A percentile compares a stretch with the other conserved stretches of the same genome.
Evolutionary conservation across 2,329 filamentous ascomycete species (phyloP).

Genomic region (Pestalotiopsis sp.): DNA sequence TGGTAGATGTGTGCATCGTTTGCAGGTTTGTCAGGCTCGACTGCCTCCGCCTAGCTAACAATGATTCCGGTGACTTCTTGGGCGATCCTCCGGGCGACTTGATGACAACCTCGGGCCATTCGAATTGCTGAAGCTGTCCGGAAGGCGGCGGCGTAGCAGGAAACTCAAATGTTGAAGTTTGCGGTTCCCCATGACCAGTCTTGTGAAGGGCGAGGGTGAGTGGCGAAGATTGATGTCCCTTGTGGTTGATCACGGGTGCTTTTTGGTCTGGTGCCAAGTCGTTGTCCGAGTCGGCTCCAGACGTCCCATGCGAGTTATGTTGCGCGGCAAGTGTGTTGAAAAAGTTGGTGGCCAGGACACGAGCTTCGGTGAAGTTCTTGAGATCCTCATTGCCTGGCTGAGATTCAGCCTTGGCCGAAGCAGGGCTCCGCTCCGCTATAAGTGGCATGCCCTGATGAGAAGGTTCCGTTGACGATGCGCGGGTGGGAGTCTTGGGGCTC

Average conservation of each 20-base stretch:
- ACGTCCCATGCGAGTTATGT: background rate
- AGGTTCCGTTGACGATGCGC: background rate
- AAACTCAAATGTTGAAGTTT: background rate
- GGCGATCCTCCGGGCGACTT: background rate
- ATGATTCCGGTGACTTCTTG: background rate
- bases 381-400: background rate
- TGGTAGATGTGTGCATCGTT: background rate
- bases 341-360: background rate
- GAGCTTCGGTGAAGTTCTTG: slow-evolving; percentile 4
- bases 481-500: background rate
- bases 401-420: background rate
- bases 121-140: slow-evolving; percentile 1
- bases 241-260: background rate
- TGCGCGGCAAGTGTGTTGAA: background rate
- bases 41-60: background rate
- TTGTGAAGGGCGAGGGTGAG: background rate
- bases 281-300: background rate
- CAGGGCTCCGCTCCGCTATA: background rate
- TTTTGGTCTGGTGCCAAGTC: background rate
- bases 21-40: background rate
- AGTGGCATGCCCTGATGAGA: background rate
- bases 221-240: background rate
- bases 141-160: slow-evolving; percentile 5
- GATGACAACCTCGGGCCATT: slow-evolving; percentile 4
- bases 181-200: background rate